Evolutionary conservation across 176 grass and related monocot species (phyloP).

Genomic region (Panicum miliaceum): DNA sequence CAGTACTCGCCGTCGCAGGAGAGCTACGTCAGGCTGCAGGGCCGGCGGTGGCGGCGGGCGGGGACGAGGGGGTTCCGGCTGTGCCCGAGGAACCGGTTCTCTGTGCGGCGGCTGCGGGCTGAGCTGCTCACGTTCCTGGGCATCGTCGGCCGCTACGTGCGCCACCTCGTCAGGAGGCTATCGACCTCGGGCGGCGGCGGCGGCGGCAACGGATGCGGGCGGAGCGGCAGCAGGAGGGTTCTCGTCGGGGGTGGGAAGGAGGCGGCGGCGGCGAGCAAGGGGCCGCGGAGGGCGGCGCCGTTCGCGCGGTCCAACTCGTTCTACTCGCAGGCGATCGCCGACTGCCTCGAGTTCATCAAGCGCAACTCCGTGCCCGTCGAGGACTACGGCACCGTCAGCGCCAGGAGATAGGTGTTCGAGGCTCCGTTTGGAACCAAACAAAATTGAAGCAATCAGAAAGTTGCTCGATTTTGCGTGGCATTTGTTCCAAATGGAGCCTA

Average conservation of each 20-base stretch:
- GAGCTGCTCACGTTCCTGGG: constrained; percentile 54
- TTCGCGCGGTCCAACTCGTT: constrained; percentile 74
- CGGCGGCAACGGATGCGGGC: neutral
- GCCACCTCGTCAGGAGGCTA: constrained; percentile 38
- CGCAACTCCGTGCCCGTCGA: constrained; percentile 66
- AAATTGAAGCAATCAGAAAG: neutral
- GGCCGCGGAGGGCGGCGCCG: constrained; percentile 20
- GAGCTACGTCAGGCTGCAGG: constrained; percentile 48
- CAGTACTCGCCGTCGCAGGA: neutral
- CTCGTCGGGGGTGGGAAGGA: constrained; percentile 23
- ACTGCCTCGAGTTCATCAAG: constrained; percentile 96
- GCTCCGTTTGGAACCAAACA: neutral
- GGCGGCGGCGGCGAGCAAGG: neutral
- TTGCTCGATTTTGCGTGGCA: neutral
- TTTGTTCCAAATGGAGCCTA: neutral
- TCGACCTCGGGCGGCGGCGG: neutral
- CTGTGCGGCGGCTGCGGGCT: constrained; percentile 57
- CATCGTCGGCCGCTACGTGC: constrained; percentile 57
- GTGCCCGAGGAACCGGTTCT: constrained; percentile 52
- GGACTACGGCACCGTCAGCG: constrained; percentile 38
- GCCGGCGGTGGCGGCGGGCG: constrained; percentile 22
- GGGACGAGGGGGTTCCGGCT: constrained; percentile 62
- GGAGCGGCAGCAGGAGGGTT: constrained; percentile 50
- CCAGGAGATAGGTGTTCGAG: neutral
- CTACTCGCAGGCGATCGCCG: constrained; percentile 80